Conservation (phyloP, 208 protist species). For the Crithidia brevicula region DNA sequence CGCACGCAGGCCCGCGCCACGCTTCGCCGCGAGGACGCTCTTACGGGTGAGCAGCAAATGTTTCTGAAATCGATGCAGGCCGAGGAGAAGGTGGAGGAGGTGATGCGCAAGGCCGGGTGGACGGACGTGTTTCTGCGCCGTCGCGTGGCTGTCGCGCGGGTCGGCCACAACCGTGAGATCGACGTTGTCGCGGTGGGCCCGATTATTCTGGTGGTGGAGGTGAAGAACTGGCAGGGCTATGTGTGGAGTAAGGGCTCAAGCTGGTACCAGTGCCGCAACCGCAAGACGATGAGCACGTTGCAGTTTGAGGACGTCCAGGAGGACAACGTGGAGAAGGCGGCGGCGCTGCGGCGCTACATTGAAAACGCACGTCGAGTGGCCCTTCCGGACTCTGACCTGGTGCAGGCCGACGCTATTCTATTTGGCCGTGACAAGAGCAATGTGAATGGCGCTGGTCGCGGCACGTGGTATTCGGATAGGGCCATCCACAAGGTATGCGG, state of each 20-base stretch:
- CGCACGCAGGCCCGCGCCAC: slow-evolving; percentile 48
- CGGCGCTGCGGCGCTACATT: slow-evolving; percentile 80
- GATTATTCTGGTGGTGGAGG: slow-evolving; percentile 85
- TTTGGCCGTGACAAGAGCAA: slow-evolving; percentile 2
- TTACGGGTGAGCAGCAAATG: slow-evolving; percentile 35
- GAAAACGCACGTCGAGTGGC: slow-evolving; percentile 76
- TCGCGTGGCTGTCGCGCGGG: slow-evolving; percentile 69
- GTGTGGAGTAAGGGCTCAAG: slow-evolving; percentile 85
- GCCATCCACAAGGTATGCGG: slow-evolving; percentile 78
- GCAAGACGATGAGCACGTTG: slow-evolving; percentile 39
- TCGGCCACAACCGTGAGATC: slow-evolving; percentile 89
- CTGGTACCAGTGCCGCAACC: slow-evolving; percentile 80
- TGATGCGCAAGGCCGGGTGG: slow-evolving; percentile 80
- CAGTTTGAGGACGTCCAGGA: slow-evolving; percentile 89
- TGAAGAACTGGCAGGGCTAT: slow-evolving; percentile 91
- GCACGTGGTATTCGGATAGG: slow-evolving; percentile 83
- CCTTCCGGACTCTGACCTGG: slow-evolving; percentile 56
- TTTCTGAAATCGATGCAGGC: slow-evolving; percentile 76
- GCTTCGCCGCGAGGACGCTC: slow-evolving; percentile 37
- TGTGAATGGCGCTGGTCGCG: neutral
- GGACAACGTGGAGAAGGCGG: slow-evolving; percentile 86
- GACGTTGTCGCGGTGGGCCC: slow-evolving; percentile 86
- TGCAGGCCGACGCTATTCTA: slow-evolving; percentile 11
- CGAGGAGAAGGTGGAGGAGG: slow-evolving; percentile 67
- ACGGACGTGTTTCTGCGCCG: slow-evolving; percentile 78